Percentiles rank a stretch among this genome's conserved stretches.
These are phyloP conservation scores for Peronospora destructor DNA, from an alignment of 352 stramenopile genomes.

Conservation along the genomic window DNA sequence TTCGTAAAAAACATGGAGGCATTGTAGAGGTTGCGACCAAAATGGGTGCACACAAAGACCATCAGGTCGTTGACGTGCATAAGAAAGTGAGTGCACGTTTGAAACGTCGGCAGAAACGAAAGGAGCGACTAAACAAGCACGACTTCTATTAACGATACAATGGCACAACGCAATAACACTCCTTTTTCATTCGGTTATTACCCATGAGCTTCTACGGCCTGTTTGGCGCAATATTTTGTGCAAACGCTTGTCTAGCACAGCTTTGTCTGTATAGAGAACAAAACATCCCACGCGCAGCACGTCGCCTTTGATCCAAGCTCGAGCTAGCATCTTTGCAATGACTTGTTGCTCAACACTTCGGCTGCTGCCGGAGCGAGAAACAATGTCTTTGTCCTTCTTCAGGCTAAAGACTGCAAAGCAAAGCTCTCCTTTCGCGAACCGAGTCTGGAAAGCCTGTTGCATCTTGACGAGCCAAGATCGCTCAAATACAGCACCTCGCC, in stretches of 20 bases:
- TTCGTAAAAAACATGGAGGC: slow-evolving; percentile 80
- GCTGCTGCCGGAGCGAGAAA: slow-evolving; percentile 7
- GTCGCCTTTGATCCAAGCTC: slow-evolving; percentile 29
- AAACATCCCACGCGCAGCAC: slow-evolving; percentile 33
- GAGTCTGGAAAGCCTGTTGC: slow-evolving; percentile 14
- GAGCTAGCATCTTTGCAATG: slow-evolving; percentile 20
- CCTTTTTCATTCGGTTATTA: slow-evolving; percentile 10
- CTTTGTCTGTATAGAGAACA: slow-evolving; percentile 27
- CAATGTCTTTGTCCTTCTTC: slow-evolving; percentile 30
- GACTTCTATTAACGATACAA: slow-evolving; percentile 47
- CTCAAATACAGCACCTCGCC: slow-evolving; percentile 37
- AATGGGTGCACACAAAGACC: slow-evolving; percentile 37
- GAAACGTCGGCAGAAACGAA: slow-evolving; percentile 60
- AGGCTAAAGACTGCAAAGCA: slow-evolving; percentile 33
- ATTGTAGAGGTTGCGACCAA: slow-evolving; percentile 55
- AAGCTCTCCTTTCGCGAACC: slow-evolving; percentile 15
- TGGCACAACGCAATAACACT: background rate
- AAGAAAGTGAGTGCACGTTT: slow-evolving; percentile 57
- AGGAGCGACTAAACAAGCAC: slow-evolving; percentile 47
- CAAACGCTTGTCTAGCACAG: slow-evolving; percentile 16
- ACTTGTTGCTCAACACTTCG: slow-evolving; percentile 26
- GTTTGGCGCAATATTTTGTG: slow-evolving; percentile 6
- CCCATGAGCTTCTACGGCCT: slow-evolving; percentile 17
- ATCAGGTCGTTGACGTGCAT: slow-evolving; percentile 45
- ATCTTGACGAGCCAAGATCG: slow-evolving; percentile 27